These are phyloP conservation scores for Triticum monococcum DNA, from an alignment of 176 grass and related monocot genomes.

Conservation along the genomic window DNA sequence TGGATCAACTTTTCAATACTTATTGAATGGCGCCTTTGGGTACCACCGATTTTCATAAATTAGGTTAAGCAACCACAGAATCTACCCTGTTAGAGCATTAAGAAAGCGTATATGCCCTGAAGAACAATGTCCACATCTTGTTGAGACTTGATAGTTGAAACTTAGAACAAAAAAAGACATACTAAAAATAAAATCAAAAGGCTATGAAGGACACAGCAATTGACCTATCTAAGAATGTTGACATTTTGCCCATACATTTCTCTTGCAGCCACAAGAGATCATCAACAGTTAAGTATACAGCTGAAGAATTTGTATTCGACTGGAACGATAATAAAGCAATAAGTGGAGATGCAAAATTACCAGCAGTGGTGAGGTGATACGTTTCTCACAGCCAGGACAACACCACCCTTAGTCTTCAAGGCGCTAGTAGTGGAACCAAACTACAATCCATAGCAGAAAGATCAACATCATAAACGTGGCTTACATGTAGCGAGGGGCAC, in stretches of 20 bases:
- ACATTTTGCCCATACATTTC: too few species aligned
- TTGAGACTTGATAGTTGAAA: not conserved
- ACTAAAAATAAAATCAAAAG: too few species aligned
- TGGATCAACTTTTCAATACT: not conserved
- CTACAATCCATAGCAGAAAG: conserved; percentile 22
- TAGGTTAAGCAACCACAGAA: not conserved
- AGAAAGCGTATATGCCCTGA: not conserved
- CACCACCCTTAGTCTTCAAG: too few species aligned
- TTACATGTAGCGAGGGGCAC: too few species aligned
- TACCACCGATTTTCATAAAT: not conserved
- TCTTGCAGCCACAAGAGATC: too few species aligned
- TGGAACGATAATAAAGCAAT: not conserved
- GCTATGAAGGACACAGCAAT: too few species aligned
- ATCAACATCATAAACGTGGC: not conserved
- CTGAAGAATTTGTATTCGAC: not conserved
- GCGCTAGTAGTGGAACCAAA: conserved; percentile 64
- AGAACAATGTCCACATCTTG: not conserved
- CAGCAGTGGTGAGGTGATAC: conserved; percentile 77
- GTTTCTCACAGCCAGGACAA: conserved; percentile 28
- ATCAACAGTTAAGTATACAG: not conserved
- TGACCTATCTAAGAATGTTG: too few species aligned
- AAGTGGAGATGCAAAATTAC: conserved; percentile 29
- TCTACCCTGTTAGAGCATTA: not conserved
- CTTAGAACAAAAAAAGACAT: not conserved
- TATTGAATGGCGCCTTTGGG: not conserved